These are phyloP conservation scores for Solanum paucissectum DNA, from an alignment of 257 asterid genomes.

Conservation along the genomic window DNA sequence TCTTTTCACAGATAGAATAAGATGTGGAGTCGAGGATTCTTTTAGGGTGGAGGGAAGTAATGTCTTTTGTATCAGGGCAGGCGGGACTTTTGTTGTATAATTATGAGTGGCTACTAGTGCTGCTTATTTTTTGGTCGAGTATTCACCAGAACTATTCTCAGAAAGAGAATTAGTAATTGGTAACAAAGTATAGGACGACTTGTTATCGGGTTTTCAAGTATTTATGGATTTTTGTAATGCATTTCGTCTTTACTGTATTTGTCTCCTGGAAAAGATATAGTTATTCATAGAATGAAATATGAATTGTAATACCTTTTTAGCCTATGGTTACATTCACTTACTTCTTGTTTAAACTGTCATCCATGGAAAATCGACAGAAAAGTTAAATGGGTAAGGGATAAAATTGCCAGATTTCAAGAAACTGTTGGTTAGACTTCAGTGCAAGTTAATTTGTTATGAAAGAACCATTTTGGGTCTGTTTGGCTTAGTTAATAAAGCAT, in stretches of 20 bases:
- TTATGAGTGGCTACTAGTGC: background rate
- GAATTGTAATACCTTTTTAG: background rate
- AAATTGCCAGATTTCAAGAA: background rate
- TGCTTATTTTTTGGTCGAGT: background rate
- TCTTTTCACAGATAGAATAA: conserved; percentile 28
- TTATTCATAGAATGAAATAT: background rate
- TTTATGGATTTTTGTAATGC: background rate
- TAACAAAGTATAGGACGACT: background rate
- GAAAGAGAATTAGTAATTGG: background rate
- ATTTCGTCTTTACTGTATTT: background rate
- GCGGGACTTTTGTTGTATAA: conserved; percentile 7
- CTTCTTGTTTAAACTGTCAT: background rate
- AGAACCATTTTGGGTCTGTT: background rate
- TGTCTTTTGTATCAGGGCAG: background rate
- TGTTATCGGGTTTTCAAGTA: background rate
- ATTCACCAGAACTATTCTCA: background rate
- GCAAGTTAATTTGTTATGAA: background rate
- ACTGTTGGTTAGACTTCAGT: background rate
- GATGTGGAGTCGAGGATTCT: conserved; percentile 6
- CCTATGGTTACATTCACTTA: background rate
- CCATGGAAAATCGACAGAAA: no score
- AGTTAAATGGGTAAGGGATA: background rate
- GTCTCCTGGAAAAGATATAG: background rate
- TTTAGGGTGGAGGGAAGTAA: conserved; percentile 2
- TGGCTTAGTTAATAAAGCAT: background rate